A percentile compares a stretch with the other conserved stretches of the same genome.
These are phyloP conservation scores for Daldinia decipiens DNA, from an alignment of 495 filamentous ascomycete species.

Conservation along the genomic window DNA sequence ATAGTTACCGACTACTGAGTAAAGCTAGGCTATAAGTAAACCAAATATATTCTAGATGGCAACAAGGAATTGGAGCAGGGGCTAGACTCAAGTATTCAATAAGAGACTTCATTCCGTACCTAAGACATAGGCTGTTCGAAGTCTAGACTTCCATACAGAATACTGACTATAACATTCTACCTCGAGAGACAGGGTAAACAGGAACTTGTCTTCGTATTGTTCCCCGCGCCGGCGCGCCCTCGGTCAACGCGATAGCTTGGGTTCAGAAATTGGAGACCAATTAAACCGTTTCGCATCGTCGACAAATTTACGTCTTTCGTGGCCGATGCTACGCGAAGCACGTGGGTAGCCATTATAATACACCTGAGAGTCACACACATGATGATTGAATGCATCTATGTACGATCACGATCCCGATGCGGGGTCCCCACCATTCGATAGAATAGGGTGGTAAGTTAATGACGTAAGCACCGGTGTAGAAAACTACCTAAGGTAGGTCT, in stretches of 20 bases:
- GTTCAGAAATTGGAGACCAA: background rate
- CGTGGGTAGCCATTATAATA: background rate
- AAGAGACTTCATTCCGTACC: background rate
- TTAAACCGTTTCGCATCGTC: background rate
- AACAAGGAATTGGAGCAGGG: no score
- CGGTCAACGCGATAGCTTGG: background rate
- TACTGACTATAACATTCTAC: background rate
- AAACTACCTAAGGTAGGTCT: background rate
- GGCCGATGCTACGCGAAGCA: background rate
- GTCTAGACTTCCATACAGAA: background rate
- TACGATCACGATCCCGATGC: background rate
- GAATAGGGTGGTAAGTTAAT: background rate
- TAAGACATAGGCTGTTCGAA: background rate
- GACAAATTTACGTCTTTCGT: background rate
- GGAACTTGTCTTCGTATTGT: background rate
- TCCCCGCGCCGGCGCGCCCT: background rate
- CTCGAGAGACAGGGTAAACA: background rate
- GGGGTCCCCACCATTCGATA: background rate
- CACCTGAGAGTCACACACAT: background rate
- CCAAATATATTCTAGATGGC: no score
- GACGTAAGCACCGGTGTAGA: background rate
- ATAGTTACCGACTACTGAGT: no score
- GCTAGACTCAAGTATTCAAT: no score
- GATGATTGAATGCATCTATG: background rate
- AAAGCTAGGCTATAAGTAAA: no score